These are phyloP conservation scores for Metarhizium guizhouense DNA, from an alignment of 2,329 filamentous ascomycete genomes.

Conservation along the genomic window DNA sequence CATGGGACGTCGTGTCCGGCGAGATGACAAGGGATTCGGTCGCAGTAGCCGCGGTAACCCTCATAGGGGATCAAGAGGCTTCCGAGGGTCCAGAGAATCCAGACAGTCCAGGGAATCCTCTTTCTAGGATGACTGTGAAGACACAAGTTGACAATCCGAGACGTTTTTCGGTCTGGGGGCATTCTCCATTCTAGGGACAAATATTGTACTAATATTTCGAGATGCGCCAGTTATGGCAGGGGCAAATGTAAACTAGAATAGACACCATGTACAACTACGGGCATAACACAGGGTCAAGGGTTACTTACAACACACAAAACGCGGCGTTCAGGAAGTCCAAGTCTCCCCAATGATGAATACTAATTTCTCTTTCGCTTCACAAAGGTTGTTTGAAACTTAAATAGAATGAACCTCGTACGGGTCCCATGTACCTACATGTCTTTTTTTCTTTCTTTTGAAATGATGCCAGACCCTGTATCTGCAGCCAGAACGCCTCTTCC, in stretches of 20 bases:
- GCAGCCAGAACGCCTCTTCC: neutral
- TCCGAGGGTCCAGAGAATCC: neutral
- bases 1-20: constrained; percentile 17
- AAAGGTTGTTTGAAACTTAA: neutral
- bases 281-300: neutral
- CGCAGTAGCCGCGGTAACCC: constrained; percentile 11
- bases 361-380: neutral
- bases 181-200: neutral
- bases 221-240: neutral
- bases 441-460: neutral
- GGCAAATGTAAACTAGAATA: constrained; percentile 3
- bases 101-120: neutral
- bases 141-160: neutral
- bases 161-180: neutral
- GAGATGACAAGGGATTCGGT: constrained; percentile 14
- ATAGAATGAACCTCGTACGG: neutral
- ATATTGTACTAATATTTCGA: neutral
- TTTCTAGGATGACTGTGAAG: constrained; percentile 1
- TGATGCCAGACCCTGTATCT: neutral
- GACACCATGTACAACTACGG: constrained; percentile 2
- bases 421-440: neutral
- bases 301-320: neutral
- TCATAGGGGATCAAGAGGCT: constrained; percentile 6
- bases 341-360: constrained; percentile 4
- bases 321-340: neutral